Evolutionary conservation across 2,329 filamentous ascomycete genomes (phyloP).

Genomic region (Beauveria pseudobassiana): DNA sequence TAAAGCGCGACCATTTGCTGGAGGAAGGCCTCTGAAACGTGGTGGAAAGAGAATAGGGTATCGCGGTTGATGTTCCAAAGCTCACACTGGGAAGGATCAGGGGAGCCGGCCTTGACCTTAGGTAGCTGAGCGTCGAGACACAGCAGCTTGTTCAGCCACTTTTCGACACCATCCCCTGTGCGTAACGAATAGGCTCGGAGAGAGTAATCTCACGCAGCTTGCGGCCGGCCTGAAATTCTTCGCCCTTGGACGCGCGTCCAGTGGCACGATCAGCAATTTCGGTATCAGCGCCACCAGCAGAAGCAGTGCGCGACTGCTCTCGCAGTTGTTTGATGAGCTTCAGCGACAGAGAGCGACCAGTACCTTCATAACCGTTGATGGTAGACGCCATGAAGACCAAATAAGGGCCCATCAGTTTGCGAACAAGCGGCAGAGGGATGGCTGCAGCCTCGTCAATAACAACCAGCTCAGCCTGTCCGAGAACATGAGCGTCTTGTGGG

Average conservation of each 20-base stretch:
- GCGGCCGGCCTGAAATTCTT: slow-evolving; percentile 59
- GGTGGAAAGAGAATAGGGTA: slow-evolving; percentile 96
- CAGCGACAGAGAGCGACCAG: slow-evolving; percentile 84
- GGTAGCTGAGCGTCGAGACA: slow-evolving; percentile 91
- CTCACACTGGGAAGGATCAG: slow-evolving; percentile 86
- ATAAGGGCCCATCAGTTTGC: slow-evolving; percentile 93
- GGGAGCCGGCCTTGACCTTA: slow-evolving; percentile 71
- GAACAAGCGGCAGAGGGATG: slow-evolving; percentile 85
- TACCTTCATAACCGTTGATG: slow-evolving; percentile 98
- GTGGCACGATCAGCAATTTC: slow-evolving; percentile 71
- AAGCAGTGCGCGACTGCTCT: slow-evolving; percentile 72
- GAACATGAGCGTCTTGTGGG: slow-evolving; percentile 87
- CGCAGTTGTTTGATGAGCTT: slow-evolving; percentile 96
- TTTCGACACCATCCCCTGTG: slow-evolving; percentile 83
- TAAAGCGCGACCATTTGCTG: slow-evolving; percentile 98
- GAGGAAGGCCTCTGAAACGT: slow-evolving; percentile 91
- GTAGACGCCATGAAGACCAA: slow-evolving; percentile 99
- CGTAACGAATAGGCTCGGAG: slow-evolving; percentile 89
- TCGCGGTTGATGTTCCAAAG: slow-evolving; percentile 92
- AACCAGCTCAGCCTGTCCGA: slow-evolving; percentile 89
- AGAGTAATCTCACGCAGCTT: slow-evolving; percentile 88
- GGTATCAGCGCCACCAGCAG: slow-evolving; percentile 47
- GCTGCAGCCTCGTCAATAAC: slow-evolving; percentile 98
- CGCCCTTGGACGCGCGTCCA: slow-evolving; percentile 61
- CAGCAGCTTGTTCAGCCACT: slow-evolving; percentile 90